Base-by-base conservation (phyloP, 139 green algal genomes). In the Haematococcus lacustris region DNA sequence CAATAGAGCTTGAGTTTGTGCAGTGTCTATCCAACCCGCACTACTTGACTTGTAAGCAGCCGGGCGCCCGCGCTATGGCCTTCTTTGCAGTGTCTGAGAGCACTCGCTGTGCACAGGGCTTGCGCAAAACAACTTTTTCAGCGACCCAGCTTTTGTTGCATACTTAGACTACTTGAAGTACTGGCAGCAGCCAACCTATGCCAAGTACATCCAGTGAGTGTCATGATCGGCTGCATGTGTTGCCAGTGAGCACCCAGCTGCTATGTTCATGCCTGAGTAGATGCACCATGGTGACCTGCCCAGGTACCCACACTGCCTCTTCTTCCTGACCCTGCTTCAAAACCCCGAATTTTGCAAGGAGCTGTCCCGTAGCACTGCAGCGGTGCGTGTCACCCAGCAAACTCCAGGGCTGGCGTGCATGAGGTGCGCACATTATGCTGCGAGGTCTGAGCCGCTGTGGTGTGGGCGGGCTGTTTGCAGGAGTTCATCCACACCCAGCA, bases 131-230 rank as follows among this genome's bases (percentile, higher is more conserved):
- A 67, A 77, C 0, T 94, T 94, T 73, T 88, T 98, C 51, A 87
- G 96, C 0, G 88, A 97, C 68, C 73, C 78, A 0, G 80, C 84
- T 0, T 96, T 97, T 62, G 41, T 97, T 0, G 85, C 85, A 6
- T 98, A 96, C 73, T 82, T 98, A 6, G 51, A 88, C n/a, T 98
- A 98, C 76, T 80, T 98, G 43, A 74, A 88, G 47, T 98, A 98
- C 79, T 98, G 92, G 91, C 83, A 83, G 37, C 63, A 87, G 62
- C 93, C 92, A 41, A 67, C 86, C 37, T 98, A 98, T 73, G 80
- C 85, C 0, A 76, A 69, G 2, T 93, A 90, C 63, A 76, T 98
- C 34, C 78, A 89, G 84, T 94, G 38, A 79, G 84, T 57, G n/a
- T n/a, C 35, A 80, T 80, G 30, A 57, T 51, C 33, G 43, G 17